Conservation (phyloP, 331 rosid genomes). For the Saraca asoca region DNA sequence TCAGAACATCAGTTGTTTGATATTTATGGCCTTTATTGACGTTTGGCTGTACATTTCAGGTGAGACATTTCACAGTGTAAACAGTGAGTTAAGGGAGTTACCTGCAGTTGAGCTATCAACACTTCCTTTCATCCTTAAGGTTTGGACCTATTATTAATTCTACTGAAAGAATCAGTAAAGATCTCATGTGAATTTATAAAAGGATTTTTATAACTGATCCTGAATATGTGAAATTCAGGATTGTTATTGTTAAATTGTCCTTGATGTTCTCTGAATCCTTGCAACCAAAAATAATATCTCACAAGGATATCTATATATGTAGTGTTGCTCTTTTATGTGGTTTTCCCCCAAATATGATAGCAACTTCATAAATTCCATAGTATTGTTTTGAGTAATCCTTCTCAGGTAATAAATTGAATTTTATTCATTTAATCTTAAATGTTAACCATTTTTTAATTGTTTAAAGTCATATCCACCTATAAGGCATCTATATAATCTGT, state of each 20-base stretch:
- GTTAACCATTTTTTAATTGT: background rate
- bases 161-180: background rate
- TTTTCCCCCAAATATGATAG: constrained; percentile 4
- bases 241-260: background rate
- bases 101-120: constrained; percentile 82
- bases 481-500: constrained; percentile 17
- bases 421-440: background rate
- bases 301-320: background rate
- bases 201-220: background rate
- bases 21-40: constrained; percentile 12
- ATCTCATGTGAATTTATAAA: background rate
- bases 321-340: background rate
- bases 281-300: background rate
- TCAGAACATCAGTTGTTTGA: constrained; percentile 16
- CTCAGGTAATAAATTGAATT: constrained; percentile 3
- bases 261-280: background rate
- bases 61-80: constrained; percentile 73
- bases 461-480: background rate
- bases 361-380: constrained; percentile 8
- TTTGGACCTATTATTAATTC: constrained; percentile 33
- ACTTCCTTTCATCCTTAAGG: constrained; percentile 86
- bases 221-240: background rate
- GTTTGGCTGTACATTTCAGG: constrained; percentile 44
- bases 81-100: constrained; percentile 82
- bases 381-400: constrained; percentile 16